Conservation (phyloP, 2,329 filamentous ascomycete genomes). For the Aspergillus floridensis region DNA sequence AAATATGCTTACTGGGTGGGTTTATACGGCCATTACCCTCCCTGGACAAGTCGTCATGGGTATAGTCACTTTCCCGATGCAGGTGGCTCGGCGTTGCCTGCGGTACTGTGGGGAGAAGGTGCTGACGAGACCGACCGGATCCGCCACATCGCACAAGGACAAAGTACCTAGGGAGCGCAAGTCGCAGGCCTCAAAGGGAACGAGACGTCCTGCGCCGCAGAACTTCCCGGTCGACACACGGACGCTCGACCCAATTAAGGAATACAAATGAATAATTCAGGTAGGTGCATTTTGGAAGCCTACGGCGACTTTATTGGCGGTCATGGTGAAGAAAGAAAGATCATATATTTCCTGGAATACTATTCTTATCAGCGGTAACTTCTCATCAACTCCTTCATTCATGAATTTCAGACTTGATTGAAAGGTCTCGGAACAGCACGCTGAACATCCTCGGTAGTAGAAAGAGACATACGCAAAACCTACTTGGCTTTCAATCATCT, state of each 20-base stretch:
- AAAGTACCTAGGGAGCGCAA: slow-evolving; percentile 19
- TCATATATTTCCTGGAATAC: too few species aligned
- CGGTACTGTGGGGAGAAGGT: slow-evolving; percentile 8
- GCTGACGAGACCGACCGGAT: background rate
- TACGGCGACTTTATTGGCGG: too few species aligned
- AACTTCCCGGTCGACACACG: background rate
- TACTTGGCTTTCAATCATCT: too few species aligned
- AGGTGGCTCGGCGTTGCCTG: slow-evolving; percentile 21
- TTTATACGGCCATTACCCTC: slow-evolving; percentile 35
- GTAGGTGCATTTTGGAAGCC: too few species aligned
- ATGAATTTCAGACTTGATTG: too few species aligned
- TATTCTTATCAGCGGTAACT: too few species aligned
- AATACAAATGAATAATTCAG: background rate
- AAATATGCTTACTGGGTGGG: slow-evolving; percentile 36
- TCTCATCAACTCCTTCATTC: too few species aligned
- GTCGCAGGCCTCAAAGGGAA: background rate
- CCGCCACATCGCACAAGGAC: slow-evolving; percentile 18
- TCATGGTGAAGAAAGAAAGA: too few species aligned
- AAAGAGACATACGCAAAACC: too few species aligned
- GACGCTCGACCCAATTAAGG: background rate
- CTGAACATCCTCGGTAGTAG: too few species aligned
- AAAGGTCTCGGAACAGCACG: too few species aligned
- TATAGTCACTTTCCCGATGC: slow-evolving; percentile 32
- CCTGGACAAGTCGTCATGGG: slow-evolving; percentile 35
- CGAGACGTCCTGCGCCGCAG: slow-evolving; percentile 9